Percentiles rank a stretch among this genome's conserved stretches.
Evolutionary conservation across 257 asterid species (phyloP).

Genomic region (Lycium barbarum): DNA sequence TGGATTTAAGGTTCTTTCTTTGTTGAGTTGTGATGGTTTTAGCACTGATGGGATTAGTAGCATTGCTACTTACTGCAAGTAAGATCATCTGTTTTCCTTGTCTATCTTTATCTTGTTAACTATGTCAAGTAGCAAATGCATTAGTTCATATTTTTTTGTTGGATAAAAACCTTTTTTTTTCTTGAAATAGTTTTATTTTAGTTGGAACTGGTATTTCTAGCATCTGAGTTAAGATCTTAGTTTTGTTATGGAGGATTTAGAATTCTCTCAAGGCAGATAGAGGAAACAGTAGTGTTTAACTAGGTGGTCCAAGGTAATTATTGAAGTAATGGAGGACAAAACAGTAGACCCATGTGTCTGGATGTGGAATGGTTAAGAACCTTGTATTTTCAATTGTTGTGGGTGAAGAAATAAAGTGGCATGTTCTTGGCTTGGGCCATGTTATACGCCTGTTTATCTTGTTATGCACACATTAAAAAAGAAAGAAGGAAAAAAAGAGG

Average conservation of each 20-base stretch:
- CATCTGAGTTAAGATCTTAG: slow-evolving; percentile 9
- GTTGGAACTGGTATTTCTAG: slow-evolving; percentile 15
- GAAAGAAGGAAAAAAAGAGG: background rate
- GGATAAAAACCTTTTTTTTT: background rate
- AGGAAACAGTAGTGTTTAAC: background rate
- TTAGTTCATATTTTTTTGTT: background rate
- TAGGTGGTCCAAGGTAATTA: slow-evolving; percentile 25
- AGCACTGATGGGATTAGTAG: slow-evolving; percentile 72
- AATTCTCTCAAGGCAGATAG: background rate
- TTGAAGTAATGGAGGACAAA: slow-evolving; percentile 31
- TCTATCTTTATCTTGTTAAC: background rate
- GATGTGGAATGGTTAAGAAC: slow-evolving; percentile 26
- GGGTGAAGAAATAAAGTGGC: slow-evolving; percentile 19
- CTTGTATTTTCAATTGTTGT: slow-evolving; percentile 12
- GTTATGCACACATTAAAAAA: slow-evolving; percentile 14
- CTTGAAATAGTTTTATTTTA: background rate
- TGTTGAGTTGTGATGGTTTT: slow-evolving; percentile 86
- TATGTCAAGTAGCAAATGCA: background rate
- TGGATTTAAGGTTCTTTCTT: slow-evolving; percentile 69
- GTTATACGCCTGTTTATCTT: background rate
- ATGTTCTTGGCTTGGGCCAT: slow-evolving; percentile 13
- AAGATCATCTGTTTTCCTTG: slow-evolving; percentile 9
- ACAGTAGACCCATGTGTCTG: slow-evolving; percentile 18
- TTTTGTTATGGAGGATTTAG: slow-evolving; percentile 1
- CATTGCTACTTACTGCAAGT: slow-evolving; percentile 83